These are phyloP conservation scores for Brassica carinata DNA, from an alignment of 345 rosid genomes.

Conservation along the genomic window DNA sequence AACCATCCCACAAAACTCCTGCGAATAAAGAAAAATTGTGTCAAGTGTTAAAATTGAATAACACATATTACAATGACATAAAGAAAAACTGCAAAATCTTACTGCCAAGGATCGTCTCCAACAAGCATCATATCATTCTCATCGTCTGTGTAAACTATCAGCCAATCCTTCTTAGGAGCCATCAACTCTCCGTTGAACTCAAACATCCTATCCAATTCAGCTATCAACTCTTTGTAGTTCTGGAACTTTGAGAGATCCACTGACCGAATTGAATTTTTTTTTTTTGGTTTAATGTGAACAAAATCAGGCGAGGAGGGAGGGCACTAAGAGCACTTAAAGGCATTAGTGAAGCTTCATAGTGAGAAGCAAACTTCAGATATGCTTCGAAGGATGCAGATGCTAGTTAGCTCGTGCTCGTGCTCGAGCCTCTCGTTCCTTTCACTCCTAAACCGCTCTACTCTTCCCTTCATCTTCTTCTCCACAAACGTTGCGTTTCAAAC, in stretches of 20 bases:
- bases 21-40: conserved; percentile 7
- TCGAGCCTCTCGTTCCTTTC: too few relatives aligned
- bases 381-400: too few relatives aligned
- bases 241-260: conserved; percentile 78
- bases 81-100: conserved; percentile 37
- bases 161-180: conserved; percentile 67
- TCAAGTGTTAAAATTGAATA: not conserved
- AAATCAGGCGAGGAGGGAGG: too few relatives aligned
- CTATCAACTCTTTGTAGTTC: conserved; percentile 62
- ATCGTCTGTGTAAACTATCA: conserved; percentile 75
- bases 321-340: too few relatives aligned
- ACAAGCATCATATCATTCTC: conserved; percentile 95
- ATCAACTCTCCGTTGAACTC: conserved; percentile 71
- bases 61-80: too few relatives aligned
- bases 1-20: conserved; percentile 87
- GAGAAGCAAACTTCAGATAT: too few relatives aligned
- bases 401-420: too few relatives aligned
- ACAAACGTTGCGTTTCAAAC: too few relatives aligned
- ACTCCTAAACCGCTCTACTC: too few relatives aligned
- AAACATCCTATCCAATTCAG: conserved; percentile 69
- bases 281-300: too few relatives aligned
- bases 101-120: conserved; percentile 98
- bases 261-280: conserved; percentile 38
- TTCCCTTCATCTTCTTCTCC: too few relatives aligned
- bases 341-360: too few relatives aligned